Evolutionary conservation across 2,329 filamentous ascomycete genomes (phyloP).

Genomic region (Stagonosporopsis cucurbitacearum): DNA sequence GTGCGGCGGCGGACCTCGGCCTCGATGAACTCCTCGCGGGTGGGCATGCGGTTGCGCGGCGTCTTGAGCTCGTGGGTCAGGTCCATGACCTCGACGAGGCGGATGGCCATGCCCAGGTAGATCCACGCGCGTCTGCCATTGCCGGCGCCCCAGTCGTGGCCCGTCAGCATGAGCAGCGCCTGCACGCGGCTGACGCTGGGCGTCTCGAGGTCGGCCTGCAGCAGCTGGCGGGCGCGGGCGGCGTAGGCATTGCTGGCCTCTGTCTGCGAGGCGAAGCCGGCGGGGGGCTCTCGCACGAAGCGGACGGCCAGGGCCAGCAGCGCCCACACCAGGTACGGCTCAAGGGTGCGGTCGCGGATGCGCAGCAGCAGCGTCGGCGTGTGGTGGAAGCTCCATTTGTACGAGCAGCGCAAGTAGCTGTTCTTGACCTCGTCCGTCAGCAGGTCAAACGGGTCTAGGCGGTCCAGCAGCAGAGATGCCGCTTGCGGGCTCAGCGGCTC

Average conservation of each 20-base stretch:
- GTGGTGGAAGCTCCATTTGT: constrained; percentile 54
- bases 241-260: constrained; percentile 52
- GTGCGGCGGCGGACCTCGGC: constrained; percentile 50
- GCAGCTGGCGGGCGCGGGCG: constrained; percentile 49
- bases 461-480: constrained; percentile 39
- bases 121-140: constrained; percentile 52
- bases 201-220: constrained; percentile 50
- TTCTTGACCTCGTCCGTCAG: constrained; percentile 53
- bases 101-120: constrained; percentile 51
- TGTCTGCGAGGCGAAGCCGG: constrained; percentile 46
- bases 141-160: constrained; percentile 56
- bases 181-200: constrained; percentile 50
- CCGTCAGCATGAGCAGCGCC: constrained; percentile 52
- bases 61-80: constrained; percentile 46
- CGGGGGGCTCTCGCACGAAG: constrained; percentile 47
- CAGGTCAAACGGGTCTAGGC: constrained; percentile 48
- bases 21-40: constrained; percentile 50
- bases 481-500: constrained; percentile 30
- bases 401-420: constrained; percentile 49
- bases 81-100: constrained; percentile 51
- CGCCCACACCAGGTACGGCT: constrained; percentile 51
- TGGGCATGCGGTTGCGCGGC: constrained; percentile 41
- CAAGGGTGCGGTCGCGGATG: constrained; percentile 48
- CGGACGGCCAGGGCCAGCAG: constrained; percentile 50
- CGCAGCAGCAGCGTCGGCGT: constrained; percentile 48